Percentiles rank a stretch among this genome's conserved stretches.
phyloP scores from a whole-genome alignment of 1,284 basidiomycete species.

The Heliocybe sulcata region DNA sequence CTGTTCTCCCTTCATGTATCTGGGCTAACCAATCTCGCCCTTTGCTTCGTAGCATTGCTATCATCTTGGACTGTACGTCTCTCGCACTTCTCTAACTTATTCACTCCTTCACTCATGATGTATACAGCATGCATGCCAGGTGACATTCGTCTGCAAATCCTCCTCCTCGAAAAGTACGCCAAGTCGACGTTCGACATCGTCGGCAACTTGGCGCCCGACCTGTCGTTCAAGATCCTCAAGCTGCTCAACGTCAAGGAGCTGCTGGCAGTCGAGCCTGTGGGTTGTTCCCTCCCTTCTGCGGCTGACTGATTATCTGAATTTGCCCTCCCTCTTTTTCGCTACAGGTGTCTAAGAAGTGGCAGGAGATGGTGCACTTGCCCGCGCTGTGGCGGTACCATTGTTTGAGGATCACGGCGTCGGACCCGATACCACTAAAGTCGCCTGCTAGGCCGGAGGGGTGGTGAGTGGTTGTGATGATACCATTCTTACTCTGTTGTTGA shows the following conservation, averaged over 20 bases:
- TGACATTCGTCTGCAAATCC: constrained; percentile 71
- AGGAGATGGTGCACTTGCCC: constrained; percentile 59
- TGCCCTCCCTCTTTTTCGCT: constrained; percentile 7
- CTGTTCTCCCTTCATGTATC: background rate
- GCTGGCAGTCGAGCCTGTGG: constrained; percentile 46
- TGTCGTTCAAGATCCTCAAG: constrained; percentile 62
- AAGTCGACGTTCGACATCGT: constrained; percentile 78
- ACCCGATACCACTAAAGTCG: constrained; percentile 59
- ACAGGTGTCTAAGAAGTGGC: constrained; percentile 75
- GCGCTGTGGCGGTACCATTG: constrained; percentile 77
- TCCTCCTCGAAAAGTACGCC: constrained; percentile 76
- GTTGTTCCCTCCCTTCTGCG: constrained; percentile 14
- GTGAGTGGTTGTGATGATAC: constrained; percentile 27
- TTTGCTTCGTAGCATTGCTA: constrained; percentile 36
- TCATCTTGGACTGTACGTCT: constrained; percentile 48
- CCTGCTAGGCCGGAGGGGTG: constrained; percentile 65
- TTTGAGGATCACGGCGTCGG: constrained; percentile 63
- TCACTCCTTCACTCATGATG: background rate
- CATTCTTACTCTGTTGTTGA: background rate
- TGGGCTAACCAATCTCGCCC: background rate
- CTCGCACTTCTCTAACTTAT: constrained; percentile 2
- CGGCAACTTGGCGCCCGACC: constrained; percentile 59
- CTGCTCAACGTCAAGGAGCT: constrained; percentile 61
- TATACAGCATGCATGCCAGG: constrained; percentile 60
- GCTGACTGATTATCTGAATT: background rate